phyloP scores from a whole-genome alignment of 768 basidiomycete species.

The Podaxis pistillaris region DNA sequence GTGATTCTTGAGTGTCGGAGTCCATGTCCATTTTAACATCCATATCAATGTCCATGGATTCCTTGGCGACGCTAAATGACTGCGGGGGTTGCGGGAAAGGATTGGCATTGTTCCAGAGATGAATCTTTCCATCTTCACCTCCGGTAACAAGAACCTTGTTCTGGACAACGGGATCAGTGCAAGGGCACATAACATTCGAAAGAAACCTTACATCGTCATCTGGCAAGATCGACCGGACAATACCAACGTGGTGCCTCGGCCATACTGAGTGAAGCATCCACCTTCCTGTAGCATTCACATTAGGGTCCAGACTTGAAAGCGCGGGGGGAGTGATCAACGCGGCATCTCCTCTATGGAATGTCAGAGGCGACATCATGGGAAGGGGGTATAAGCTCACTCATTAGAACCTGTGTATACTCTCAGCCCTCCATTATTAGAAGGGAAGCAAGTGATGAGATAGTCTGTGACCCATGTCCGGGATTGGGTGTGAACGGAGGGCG shows the following conservation, averaged over 20 bases:
- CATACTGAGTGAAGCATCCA: conserved; percentile 55
- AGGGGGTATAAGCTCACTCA: conserved; percentile 43
- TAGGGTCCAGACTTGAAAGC: conserved; percentile 16
- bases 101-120: conserved; percentile 22
- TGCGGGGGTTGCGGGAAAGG: neutral
- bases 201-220: conserved; percentile 45
- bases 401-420: conserved; percentile 72
- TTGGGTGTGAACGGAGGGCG: conserved; percentile 56
- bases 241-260: conserved; percentile 53
- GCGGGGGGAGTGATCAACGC: conserved; percentile 43
- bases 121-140: conserved; percentile 31
- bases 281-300: conserved; percentile 33
- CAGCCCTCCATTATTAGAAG: conserved; percentile 30
- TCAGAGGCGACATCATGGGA: neutral
- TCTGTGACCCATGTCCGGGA: conserved; percentile 74
- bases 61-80: neutral
- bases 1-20: neutral
- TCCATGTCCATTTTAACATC: neutral
- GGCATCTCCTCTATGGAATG: conserved; percentile 49
- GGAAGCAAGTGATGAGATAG: conserved; percentile 62
- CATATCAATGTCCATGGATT: neutral
- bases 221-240: conserved; percentile 56
- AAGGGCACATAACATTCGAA: neutral
- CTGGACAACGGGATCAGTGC: conserved; percentile 11
- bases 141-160: conserved; percentile 28